Conservation (phyloP, 345 rosid species). For the Isatis tinctoria region DNA sequence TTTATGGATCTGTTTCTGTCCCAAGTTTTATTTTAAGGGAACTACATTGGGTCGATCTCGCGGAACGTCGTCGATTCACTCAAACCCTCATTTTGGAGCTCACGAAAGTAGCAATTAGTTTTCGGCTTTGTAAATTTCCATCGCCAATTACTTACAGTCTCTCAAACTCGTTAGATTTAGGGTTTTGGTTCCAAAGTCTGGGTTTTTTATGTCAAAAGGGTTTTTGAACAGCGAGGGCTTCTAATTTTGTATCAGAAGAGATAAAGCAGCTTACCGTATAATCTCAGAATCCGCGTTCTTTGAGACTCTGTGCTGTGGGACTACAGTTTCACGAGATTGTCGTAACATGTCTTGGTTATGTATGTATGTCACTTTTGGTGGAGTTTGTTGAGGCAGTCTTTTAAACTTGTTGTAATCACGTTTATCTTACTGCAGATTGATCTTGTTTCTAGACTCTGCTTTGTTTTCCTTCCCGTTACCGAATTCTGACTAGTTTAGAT, state of each 20-base stretch:
- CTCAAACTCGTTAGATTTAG: background rate
- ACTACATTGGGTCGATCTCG: background rate
- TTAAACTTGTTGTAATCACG: background rate
- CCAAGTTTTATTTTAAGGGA: background rate
- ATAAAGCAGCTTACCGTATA: background rate
- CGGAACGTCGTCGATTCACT: background rate
- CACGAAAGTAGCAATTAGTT: background rate
- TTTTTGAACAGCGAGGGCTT: no score
- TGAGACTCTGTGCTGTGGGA: background rate
- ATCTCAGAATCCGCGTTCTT: background rate
- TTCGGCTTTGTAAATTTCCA: background rate
- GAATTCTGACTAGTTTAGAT: background rate
- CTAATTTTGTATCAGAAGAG: no score
- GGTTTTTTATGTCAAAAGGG: no score
- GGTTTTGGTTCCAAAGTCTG: background rate
- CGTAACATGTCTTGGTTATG: background rate
- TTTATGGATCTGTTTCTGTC: background rate
- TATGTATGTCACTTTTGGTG: no score
- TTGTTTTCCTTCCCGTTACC: background rate
- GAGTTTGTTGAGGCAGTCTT: background rate
- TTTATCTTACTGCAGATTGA: no score
- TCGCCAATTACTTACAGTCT: background rate
- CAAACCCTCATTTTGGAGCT: background rate
- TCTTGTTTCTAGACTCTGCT: background rate
- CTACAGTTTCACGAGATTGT: no score